Conservation (phyloP, 2,329 filamentous ascomycete genomes). For the Cercospora sesami region DNA sequence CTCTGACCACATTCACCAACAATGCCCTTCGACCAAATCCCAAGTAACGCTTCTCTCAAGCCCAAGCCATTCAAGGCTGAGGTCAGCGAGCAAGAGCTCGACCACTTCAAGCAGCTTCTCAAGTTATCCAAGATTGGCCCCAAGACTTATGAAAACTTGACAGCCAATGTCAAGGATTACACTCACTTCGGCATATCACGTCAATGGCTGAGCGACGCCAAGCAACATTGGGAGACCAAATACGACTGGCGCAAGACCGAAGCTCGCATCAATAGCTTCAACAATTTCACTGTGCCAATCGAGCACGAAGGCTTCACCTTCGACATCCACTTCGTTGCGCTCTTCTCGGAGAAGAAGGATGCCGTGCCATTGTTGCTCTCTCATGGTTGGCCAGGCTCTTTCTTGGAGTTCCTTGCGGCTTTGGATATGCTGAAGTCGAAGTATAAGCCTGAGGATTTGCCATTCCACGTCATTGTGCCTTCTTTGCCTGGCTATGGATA, state of each 20-base stretch:
- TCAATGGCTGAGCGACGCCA: conserved; percentile 48
- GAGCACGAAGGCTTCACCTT: conserved; percentile 42
- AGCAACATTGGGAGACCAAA: conserved; percentile 45
- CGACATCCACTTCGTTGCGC: conserved; percentile 55
- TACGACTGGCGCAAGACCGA: conserved; percentile 53
- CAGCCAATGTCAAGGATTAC: conserved; percentile 40
- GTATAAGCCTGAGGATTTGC: conserved; percentile 53
- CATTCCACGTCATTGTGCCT: conserved; percentile 60
- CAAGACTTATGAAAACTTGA: conserved; percentile 51
- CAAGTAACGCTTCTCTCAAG: conserved; percentile 40
- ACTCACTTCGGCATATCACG: conserved; percentile 46
- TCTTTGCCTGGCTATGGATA: conserved; percentile 58
- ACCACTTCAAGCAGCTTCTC: conserved; percentile 49
- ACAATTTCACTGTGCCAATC: conserved; percentile 51
- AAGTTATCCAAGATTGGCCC: conserved; percentile 51
- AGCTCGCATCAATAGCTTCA: conserved; percentile 51
- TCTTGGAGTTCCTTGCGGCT: conserved; percentile 58
- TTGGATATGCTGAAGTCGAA: conserved; percentile 49
- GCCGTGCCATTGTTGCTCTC: conserved; percentile 52
- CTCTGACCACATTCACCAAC: not conserved
- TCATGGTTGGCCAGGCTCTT: conserved; percentile 58
- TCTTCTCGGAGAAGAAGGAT: conserved; percentile 48
- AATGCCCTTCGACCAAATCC: conserved; percentile 37
- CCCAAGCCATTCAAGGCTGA: conserved; percentile 45
- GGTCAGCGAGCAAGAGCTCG: conserved; percentile 46